Conservation (phyloP, 768 basidiomycete species). For the Hygrocybe punicea region DNA sequence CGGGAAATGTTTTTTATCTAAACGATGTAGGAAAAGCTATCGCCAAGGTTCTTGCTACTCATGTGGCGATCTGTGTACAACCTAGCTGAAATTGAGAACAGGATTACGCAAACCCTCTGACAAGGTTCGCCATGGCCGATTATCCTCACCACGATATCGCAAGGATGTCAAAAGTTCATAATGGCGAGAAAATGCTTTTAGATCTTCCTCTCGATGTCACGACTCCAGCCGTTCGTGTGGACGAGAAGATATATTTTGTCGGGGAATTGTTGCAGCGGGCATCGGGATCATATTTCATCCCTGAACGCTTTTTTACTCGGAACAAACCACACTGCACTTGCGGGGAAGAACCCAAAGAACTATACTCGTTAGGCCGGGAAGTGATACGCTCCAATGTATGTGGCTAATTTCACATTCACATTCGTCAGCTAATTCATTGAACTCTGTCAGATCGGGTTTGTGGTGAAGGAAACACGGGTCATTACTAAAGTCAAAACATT, state of each 20-base stretch:
- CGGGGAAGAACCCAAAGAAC: too few species aligned
- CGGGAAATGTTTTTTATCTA: too few species aligned
- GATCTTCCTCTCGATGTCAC: constrained; percentile 23
- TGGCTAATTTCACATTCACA: too few species aligned
- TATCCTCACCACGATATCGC: too few species aligned
- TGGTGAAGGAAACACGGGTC: not conserved
- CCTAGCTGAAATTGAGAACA: too few species aligned
- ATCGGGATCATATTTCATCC: not conserved
- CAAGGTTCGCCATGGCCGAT: too few species aligned
- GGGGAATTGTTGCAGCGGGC: not conserved
- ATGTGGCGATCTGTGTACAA: too few species aligned
- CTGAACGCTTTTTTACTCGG: constrained; percentile 1
- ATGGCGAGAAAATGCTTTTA: constrained; percentile 32
- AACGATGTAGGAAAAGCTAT: too few species aligned
- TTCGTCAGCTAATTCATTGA: too few species aligned
- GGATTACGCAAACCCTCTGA: too few species aligned
- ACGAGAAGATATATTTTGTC: not conserved
- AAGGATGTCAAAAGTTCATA: too few species aligned
- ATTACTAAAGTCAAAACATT: constrained; percentile 1
- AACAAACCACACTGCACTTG: not conserved
- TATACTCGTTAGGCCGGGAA: not conserved
- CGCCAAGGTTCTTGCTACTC: too few species aligned
- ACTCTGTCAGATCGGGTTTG: constrained; percentile 3
- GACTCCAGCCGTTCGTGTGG: constrained; percentile 21
- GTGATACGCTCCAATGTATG: not conserved